These are phyloP conservation scores for Wallacemonas sp. DNA, from an alignment of 208 protist species.

Conservation along the genomic window DNA sequence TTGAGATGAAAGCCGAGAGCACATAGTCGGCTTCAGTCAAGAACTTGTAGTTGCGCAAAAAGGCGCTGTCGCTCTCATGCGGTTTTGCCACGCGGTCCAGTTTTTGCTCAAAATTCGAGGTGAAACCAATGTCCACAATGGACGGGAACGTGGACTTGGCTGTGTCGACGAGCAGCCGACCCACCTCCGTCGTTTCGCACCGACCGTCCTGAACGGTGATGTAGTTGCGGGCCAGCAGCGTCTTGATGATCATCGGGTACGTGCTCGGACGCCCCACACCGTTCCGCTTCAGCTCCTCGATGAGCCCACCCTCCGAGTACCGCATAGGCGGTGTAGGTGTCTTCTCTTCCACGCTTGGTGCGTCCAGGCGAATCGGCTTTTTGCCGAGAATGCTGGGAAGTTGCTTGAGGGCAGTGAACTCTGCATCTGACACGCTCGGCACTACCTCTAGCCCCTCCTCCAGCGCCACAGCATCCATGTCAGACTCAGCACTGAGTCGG, in stretches of 20 bases:
- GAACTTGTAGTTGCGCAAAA: conserved; percentile 21
- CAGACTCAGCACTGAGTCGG: conserved; percentile 22
- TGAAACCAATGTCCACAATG: conserved; percentile 91
- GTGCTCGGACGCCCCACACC: conserved; percentile 89
- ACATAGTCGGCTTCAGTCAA: conserved; percentile 80
- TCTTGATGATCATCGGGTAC: conserved; percentile 92
- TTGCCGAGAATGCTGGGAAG: conserved; percentile 27
- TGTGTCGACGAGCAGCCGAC: conserved; percentile 69
- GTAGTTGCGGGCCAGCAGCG: conserved; percentile 81
- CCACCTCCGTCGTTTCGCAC: conserved; percentile 80
- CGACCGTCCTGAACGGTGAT: conserved; percentile 79
- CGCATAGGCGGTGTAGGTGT: conserved; percentile 60
- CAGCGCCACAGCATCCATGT: conserved; percentile 45
- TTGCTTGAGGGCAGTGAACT: conserved; percentile 70
- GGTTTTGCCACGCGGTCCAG: conserved; percentile 88
- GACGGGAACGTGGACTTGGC: conserved; percentile 82
- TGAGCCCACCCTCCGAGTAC: conserved; percentile 83
- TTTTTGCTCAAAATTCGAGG: conserved; percentile 83
- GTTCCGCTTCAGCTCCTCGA: conserved; percentile 87
- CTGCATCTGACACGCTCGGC: conserved; percentile 74
- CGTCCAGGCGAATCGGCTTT: conserved; percentile 29
- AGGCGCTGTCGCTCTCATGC: conserved; percentile 15
- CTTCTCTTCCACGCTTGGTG: conserved; percentile 55
- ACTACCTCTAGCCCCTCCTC: conserved; percentile 59
- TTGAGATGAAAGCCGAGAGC: conserved; percentile 81